Evolutionary conservation across 2,329 filamentous ascomycete genomes (phyloP).

Genomic region (Epichloe scottii): DNA sequence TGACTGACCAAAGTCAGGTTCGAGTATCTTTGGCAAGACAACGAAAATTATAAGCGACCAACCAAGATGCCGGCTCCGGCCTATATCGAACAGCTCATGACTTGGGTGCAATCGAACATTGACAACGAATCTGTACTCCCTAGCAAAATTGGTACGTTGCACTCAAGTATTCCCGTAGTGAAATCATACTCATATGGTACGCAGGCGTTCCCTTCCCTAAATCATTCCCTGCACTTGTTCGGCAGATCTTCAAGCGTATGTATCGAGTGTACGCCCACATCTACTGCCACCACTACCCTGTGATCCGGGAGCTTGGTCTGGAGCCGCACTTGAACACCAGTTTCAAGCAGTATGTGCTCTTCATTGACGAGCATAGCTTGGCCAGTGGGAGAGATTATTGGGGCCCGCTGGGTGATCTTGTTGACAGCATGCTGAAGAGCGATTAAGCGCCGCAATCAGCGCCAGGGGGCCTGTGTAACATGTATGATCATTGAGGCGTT

Average conservation of each 20-base stretch:
- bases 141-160: slow-evolving; percentile 63
- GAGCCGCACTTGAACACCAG: slow-evolving; percentile 97
- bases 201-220: slow-evolving; percentile 86
- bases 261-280: slow-evolving; percentile 98
- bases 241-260: slow-evolving; percentile 97
- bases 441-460: slow-evolving; percentile 40
- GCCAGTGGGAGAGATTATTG: slow-evolving; percentile 95
- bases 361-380: slow-evolving; percentile 90
- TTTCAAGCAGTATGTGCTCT: slow-evolving; percentile 99
- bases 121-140: slow-evolving; percentile 93
- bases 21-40: slow-evolving; percentile 98
- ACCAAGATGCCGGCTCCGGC: slow-evolving; percentile 97
- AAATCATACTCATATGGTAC: neutral
- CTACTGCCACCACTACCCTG: slow-evolving; percentile 98
- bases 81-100: slow-evolving; percentile 97
- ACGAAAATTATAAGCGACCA: slow-evolving; percentile 82
- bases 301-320: slow-evolving; percentile 85
- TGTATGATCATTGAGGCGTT: slow-evolving; percentile 13
- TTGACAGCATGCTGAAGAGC: slow-evolving; percentile 94
- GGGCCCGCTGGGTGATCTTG: slow-evolving; percentile 86
- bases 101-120: slow-evolving; percentile 89
- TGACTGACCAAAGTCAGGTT: slow-evolving; percentile 43
- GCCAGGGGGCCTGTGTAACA: slow-evolving; percentile 1
- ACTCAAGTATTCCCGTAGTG: neutral
- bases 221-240: slow-evolving; percentile 74